Evolutionary conservation across 2,329 filamentous ascomycete genomes (phyloP).

Genomic region (Sporothrix euskadiensis): DNA sequence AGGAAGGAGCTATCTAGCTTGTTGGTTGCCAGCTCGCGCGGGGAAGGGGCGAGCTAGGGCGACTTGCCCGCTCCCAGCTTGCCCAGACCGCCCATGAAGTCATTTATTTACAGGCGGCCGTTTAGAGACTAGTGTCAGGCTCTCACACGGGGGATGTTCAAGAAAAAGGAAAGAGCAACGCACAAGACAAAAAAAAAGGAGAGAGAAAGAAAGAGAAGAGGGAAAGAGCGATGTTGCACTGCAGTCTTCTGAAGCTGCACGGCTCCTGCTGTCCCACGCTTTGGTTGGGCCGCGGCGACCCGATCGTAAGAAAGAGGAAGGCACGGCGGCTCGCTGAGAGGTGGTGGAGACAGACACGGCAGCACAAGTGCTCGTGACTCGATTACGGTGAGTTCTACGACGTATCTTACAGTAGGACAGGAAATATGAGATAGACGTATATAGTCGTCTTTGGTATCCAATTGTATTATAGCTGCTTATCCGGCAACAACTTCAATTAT

Average conservation of each 20-base stretch:
- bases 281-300: conserved; percentile 1
- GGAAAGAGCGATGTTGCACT: neutral
- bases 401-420: neutral
- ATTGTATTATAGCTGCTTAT: neutral
- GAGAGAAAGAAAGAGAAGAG: neutral
- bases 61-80: conserved; percentile 15
- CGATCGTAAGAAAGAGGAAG: neutral
- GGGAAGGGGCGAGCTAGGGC: conserved; percentile 19
- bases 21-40: neutral
- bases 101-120: conserved; percentile 27
- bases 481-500: neutral
- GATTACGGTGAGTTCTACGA: neutral
- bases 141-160: too few relatives aligned
- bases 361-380: conserved; percentile 4
- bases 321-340: neutral
- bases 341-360: conserved; percentile 1
- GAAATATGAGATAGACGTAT: neutral
- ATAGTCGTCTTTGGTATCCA: neutral
- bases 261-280: neutral
- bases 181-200: neutral
- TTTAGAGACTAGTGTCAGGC: conserved; percentile 22
- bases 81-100: conserved; percentile 1
- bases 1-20: neutral
- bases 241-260: neutral
- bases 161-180: neutral